Base-by-base conservation (phyloP, 2,329 filamentous ascomycete species). In the Clonostachys rosea region DNA sequence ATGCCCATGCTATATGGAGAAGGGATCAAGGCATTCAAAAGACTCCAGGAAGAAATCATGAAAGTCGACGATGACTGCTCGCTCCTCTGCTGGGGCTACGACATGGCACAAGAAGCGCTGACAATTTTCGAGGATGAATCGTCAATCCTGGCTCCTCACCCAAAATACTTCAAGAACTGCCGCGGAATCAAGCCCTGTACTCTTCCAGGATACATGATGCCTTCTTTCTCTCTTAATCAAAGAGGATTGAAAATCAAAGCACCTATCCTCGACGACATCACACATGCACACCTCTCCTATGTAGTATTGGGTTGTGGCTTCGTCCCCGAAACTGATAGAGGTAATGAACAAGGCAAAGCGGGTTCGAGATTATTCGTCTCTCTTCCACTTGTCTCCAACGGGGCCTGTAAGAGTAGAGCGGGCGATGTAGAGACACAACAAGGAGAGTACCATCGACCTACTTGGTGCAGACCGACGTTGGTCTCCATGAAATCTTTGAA, bases 1-100 rank as follows among this genome's bases (percentile, higher is more conserved):
- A 56, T 58, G 54, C 50, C 55, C 4, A 46, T 58, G 43, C 48
- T 56, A 5, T 58, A 56, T 43, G 55, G 54, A 41, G 55, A 58
- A 18, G 54, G 55, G 4, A 41, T 36, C 16, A 44, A 42, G 17
- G 54, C 54, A 1, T 58, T 58, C 43, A 20, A 48, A 13, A 45
- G 54, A 4, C 45, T 58, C 20, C 55, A 58, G 40, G 53, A 56
- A 36, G 53, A 52, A 35, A 55, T 58, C 42, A 48, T 56, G 14
- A 45, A 47, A 10, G 40, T 39, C 13, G 45, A 42, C 7, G 47
- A 57, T 39, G 53, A 56, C 41, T 39, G 51, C 37, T 52, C 50
- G 11, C 49, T 57, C 40, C 51, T 57, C 13, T 50, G 50, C 2
- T 57, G 55, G 55, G 40, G 48, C n/a, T 24, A 18, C 17, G 35